A percentile compares a stretch with the other conserved stretches of the same genome.
Evolutionary conservation across 192 early-diverging fungal genomes (phyloP).

Genomic region (Coemansia biformis): DNA sequence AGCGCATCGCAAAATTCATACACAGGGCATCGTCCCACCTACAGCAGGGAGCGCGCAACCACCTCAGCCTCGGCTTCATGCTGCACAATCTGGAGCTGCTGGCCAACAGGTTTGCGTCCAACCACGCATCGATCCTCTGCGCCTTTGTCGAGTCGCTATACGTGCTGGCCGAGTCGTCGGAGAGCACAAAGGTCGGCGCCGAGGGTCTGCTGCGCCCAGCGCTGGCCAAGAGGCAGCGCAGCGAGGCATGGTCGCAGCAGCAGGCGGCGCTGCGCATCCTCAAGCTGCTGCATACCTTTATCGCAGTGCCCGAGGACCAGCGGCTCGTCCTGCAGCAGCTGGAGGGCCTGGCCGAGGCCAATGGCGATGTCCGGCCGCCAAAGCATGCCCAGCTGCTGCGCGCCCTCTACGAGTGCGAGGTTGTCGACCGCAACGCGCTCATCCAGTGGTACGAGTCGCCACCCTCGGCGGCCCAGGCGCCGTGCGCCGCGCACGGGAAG

Average conservation of each 20-base stretch:
- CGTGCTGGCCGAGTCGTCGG: slow-evolving; percentile 22
- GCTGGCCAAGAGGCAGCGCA: slow-evolving; percentile 29
- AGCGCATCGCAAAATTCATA: slow-evolving; percentile 51
- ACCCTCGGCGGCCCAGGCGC: background rate
- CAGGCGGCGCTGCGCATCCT: slow-evolving; percentile 27
- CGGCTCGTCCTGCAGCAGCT: slow-evolving; percentile 29
- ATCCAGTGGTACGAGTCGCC: slow-evolving; percentile 24
- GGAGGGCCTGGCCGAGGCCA: slow-evolving; percentile 42
- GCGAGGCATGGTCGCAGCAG: slow-evolving; percentile 14
- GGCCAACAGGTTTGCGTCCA: slow-evolving; percentile 33
- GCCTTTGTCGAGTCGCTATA: slow-evolving; percentile 48
- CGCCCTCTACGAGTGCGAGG: slow-evolving; percentile 39
- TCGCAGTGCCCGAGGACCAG: slow-evolving; percentile 37
- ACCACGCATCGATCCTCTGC: slow-evolving; percentile 34
- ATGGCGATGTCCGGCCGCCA: slow-evolving; percentile 13
- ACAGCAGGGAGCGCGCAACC: slow-evolving; percentile 44
- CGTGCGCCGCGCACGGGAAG: slow-evolving; percentile 13
- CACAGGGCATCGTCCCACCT: slow-evolving; percentile 45
- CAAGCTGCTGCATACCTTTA: slow-evolving; percentile 40
- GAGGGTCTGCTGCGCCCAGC: slow-evolving; percentile 22
- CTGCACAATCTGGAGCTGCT: slow-evolving; percentile 38
- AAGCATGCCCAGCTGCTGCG: slow-evolving; percentile 36
- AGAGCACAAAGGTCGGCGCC: background rate
- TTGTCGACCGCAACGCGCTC: slow-evolving; percentile 32
- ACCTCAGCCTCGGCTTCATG: slow-evolving; percentile 47